Conservation (phyloP, 495 filamentous ascomycete genomes). For the Hyaloscypha finlandica region DNA sequence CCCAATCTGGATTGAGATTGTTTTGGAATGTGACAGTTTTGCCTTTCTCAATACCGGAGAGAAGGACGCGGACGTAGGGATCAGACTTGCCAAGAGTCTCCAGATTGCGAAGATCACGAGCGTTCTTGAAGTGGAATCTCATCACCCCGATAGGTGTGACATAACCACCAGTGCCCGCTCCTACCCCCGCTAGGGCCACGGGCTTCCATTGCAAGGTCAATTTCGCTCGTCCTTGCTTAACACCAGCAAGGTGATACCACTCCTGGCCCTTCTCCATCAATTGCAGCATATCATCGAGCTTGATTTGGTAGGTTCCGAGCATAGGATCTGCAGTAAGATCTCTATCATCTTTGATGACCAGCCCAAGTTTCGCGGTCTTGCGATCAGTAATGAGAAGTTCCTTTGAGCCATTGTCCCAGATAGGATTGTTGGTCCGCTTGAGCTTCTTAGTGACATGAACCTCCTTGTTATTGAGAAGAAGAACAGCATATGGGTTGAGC, state of each 20-base stretch:
- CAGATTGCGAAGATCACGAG: slow-evolving; percentile 81
- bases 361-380: slow-evolving; percentile 82
- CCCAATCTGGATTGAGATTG: slow-evolving; percentile 93
- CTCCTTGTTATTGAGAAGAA: slow-evolving; percentile 88
- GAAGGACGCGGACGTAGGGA: slow-evolving; percentile 83
- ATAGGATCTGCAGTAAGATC: slow-evolving; percentile 82
- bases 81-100: slow-evolving; percentile 97
- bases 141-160: slow-evolving; percentile 91
- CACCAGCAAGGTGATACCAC: slow-evolving; percentile 88
- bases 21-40: slow-evolving; percentile 95
- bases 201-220: slow-evolving; percentile 93
- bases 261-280: slow-evolving; percentile 90
- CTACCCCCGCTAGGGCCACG: slow-evolving; percentile 74
- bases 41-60: slow-evolving; percentile 86
- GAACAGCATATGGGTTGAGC: slow-evolving; percentile 85
- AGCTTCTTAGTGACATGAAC: slow-evolving; percentile 82
- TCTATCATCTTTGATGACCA: slow-evolving; percentile 93
- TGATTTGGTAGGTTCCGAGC: slow-evolving; percentile 90
- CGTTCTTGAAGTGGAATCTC: slow-evolving; percentile 87
- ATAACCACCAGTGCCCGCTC: slow-evolving; percentile 82
- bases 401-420: slow-evolving; percentile 87
- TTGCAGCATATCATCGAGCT: slow-evolving; percentile 88
- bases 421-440: slow-evolving; percentile 94
- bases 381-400: slow-evolving; percentile 93
- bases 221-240: slow-evolving; percentile 83